Base-by-base conservation (phyloP, 1,284 basidiomycete species). In the Ustilago vetiveriae region DNA sequence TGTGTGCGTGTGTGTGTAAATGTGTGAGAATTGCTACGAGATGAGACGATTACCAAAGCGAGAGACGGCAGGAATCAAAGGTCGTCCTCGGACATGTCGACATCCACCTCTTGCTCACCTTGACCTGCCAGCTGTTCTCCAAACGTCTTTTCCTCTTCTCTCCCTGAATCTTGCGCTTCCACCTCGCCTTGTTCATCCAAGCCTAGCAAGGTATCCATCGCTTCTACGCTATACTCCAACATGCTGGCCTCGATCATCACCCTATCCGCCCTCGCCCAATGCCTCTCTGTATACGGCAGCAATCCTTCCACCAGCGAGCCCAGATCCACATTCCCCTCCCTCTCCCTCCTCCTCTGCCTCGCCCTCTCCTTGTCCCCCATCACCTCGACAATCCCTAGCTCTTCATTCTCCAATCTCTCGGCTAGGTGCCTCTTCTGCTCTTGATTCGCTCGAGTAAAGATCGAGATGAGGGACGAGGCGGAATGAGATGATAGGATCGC, bases 261-360 rank as follows among this genome's bases (percentile, higher is more conserved):
- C 73, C 89, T 87, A 70, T 96, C 92, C 80, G 94, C 88, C 60
- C 95, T 86, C 26, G 88, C 84, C 41, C 94, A 87, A 83, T 98
- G 95, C 41, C 95, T 86, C 81, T 95, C 92, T 10, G 94, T 95
- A 82, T 98, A 98, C 9, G 95, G 92, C 51, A 97, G 86, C 51
- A 97, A 84, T 2, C 88, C 90, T 41, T 94, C 92, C 6, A 97
- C 83, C 53, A 96, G 82, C 58, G 94, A 91, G 0, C 52, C 63
- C 17, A 82, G 44, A 45, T 76, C 74, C 0, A 60, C 48, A 74
- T 88, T 89, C 55, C 90, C 79, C 54, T 81, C 65, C 62, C 51
- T 50, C 59, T 49, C 73, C 75, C 82, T 76, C 45, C 42, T 49
- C 54, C 7, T 57, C 44, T 30, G 27, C 13, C 51, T 21, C 2